Base-by-base conservation (phyloP, 495 filamentous ascomycete genomes). In the Pyrenula massariospora region DNA sequence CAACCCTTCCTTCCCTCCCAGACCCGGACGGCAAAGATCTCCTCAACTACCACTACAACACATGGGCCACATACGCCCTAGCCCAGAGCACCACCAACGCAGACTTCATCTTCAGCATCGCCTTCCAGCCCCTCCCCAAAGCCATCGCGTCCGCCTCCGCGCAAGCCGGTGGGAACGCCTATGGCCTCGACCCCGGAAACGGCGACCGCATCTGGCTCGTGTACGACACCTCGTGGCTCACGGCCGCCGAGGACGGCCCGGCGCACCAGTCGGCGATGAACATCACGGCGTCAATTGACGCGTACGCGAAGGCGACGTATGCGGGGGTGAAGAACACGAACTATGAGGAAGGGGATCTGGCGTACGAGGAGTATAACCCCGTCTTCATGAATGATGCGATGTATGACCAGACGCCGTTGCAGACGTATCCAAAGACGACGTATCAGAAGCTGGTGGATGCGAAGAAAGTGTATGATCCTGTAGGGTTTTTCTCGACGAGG, bases 381-480 rank as follows among this genome's bases (percentile, higher is more conserved):
- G 62, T 85, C 25, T 85, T 85, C 58, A 72, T 81, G 58, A 81
- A 82, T 56, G 75, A 77, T 53, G 74, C 72, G 2, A 63, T 65
- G 22, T 57, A 64, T 59, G 66, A 63, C 51, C 69, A 74, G 52
- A 60, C 67, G 54, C 67, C 72, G 2, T 65, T 80, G 53, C 58
- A 57, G 11, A 62, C 68, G 3, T 77, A 75, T 56, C 70, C 71
- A 0, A 56, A 50, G 15, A 56, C 54, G 2, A 75, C 73, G 52
- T 57, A 64, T 48, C 57, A 56, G n/a, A 58, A 58, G 11, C 55
- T 78, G 61, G 56, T 64, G 56, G 56, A 57, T 0, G 62, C 74
- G n/a, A 63, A 66, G 25, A 59, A 53, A 24, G 63, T 60, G 47
- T 72, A 70, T 58, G 75, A 78, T 57, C 74, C 74, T 0, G 50